These are phyloP conservation scores for Prunus mira DNA, from an alignment of 306 rosid genomes.

Conservation along the genomic window DNA sequence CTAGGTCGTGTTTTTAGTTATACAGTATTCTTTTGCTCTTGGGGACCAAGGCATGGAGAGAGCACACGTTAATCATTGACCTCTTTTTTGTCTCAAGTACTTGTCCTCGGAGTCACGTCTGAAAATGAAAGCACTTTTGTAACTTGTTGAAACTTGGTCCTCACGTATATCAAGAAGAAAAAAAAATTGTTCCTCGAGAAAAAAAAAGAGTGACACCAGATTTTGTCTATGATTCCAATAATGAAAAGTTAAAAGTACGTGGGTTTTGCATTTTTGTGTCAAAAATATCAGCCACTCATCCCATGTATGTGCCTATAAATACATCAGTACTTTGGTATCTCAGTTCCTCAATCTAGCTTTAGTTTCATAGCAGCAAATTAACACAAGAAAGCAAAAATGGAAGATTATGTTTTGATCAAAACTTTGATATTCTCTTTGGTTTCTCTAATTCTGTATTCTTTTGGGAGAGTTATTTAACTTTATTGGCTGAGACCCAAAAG, in stretches of 20 bases:
- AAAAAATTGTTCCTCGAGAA: not conserved
- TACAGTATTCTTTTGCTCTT: too few species aligned
- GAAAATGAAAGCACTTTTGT: not conserved
- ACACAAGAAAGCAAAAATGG: conserved; percentile 17
- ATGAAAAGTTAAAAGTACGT: not conserved
- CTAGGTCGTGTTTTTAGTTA: too few species aligned
- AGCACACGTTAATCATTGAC: not conserved
- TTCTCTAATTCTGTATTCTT: conserved; percentile 1
- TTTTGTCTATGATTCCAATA: not conserved
- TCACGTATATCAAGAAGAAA: not conserved
- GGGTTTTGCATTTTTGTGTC: not conserved
- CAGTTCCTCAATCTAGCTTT: not conserved
- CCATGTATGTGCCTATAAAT: not conserved
- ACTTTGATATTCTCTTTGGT: conserved; percentile 10
- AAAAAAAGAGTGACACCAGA: not conserved
- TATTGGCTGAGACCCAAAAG: conserved; percentile 43
- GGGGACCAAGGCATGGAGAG: too few species aligned
- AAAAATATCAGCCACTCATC: too few species aligned
- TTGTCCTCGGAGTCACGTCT: not conserved
- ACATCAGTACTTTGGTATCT: not conserved
- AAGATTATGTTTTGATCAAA: conserved; percentile 19
- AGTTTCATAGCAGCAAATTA: not conserved
- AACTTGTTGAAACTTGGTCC: not conserved
- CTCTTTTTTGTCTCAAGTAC: not conserved
- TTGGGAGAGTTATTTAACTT: conserved; percentile 15